Evolutionary conservation across 2,329 filamentous ascomycete species (phyloP).

Genomic region (Alternaria sp.): DNA sequence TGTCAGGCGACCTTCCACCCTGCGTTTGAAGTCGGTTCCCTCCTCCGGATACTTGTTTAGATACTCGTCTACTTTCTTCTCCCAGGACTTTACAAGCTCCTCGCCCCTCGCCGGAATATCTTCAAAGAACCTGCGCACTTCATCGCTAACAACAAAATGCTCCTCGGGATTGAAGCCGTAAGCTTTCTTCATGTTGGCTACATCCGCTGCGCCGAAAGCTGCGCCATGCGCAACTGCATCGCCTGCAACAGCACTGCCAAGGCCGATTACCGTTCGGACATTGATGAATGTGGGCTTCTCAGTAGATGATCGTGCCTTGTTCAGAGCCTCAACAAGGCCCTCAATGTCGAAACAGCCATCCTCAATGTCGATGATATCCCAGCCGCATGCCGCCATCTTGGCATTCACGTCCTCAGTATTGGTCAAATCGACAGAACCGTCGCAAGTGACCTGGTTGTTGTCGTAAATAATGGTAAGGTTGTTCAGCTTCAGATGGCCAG

Average conservation of each 20-base stretch:
- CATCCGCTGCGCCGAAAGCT: slow-evolving; percentile 64
- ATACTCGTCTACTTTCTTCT: slow-evolving; percentile 56
- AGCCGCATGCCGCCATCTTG: slow-evolving; percentile 67
- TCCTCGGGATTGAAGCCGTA: slow-evolving; percentile 61
- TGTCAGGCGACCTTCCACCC: slow-evolving; percentile 60
- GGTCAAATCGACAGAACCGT: slow-evolving; percentile 63
- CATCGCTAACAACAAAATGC: slow-evolving; percentile 57
- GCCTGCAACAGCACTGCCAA: slow-evolving; percentile 62
- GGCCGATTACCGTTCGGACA: slow-evolving; percentile 64
- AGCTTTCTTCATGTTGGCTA: slow-evolving; percentile 63
- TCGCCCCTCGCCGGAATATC: slow-evolving; percentile 55
- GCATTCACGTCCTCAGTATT: slow-evolving; percentile 66
- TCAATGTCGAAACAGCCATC: slow-evolving; percentile 64
- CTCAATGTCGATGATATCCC: slow-evolving; percentile 64
- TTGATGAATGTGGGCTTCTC: slow-evolving; percentile 68
- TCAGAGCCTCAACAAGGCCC: slow-evolving; percentile 58
- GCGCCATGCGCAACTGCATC: slow-evolving; percentile 66
- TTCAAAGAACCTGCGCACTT: slow-evolving; percentile 58
- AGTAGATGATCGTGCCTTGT: slow-evolving; percentile 54
- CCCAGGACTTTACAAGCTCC: slow-evolving; percentile 60
- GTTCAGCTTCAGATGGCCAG: slow-evolving; percentile 64
- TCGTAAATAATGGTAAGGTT: slow-evolving; percentile 68
- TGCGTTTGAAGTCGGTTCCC: slow-evolving; percentile 57
- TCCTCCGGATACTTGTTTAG: slow-evolving; percentile 59
- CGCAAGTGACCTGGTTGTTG: slow-evolving; percentile 69